A percentile compares a stretch with the other conserved stretches of the same genome.
Evolutionary conservation across 176 grass and related monocot genomes (phyloP).

Genomic region (Oryza punctata): DNA sequence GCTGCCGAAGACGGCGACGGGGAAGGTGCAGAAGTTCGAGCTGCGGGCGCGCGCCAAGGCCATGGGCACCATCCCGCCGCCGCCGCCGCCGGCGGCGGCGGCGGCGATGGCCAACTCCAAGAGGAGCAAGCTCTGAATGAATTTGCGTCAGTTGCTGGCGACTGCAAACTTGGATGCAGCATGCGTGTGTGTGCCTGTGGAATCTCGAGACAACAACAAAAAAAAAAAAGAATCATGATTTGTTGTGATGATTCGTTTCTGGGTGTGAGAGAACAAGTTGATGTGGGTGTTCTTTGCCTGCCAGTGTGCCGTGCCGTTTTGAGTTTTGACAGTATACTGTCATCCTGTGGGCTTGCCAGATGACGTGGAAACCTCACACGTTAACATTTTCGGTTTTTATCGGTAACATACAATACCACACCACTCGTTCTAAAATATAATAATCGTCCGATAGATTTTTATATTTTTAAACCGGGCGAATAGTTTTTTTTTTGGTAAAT

Average conservation of each 20-base stretch:
- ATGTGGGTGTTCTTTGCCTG: no score
- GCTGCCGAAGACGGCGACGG: slow-evolving; percentile 88
- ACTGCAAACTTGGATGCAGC: neutral
- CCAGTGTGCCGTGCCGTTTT: no score
- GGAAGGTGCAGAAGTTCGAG: slow-evolving; percentile 86
- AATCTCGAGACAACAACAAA: neutral
- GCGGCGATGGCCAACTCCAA: neutral
- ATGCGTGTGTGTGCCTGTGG: neutral
- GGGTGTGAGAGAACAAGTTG: neutral
- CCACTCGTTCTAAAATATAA: no score
- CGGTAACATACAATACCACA: no score
- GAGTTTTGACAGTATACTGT: no score
- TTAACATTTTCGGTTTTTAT: no score
- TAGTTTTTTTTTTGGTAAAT: no score
- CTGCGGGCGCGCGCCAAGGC: slow-evolving; percentile 72
- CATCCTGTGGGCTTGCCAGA: no score
- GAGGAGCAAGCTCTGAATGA: slow-evolving; percentile 70
- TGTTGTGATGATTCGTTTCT: neutral
- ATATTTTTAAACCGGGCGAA: no score
- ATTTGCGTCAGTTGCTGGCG: neutral
- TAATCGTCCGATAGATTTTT: no score
- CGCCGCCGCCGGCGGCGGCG: no score
- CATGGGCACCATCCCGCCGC: slow-evolving; percentile 64
- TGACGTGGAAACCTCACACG: no score
- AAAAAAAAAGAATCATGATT: neutral